These are phyloP conservation scores for Rhodotorula sp. DNA, from an alignment of 1,284 basidiomycete genomes.

Conservation along the genomic window DNA sequence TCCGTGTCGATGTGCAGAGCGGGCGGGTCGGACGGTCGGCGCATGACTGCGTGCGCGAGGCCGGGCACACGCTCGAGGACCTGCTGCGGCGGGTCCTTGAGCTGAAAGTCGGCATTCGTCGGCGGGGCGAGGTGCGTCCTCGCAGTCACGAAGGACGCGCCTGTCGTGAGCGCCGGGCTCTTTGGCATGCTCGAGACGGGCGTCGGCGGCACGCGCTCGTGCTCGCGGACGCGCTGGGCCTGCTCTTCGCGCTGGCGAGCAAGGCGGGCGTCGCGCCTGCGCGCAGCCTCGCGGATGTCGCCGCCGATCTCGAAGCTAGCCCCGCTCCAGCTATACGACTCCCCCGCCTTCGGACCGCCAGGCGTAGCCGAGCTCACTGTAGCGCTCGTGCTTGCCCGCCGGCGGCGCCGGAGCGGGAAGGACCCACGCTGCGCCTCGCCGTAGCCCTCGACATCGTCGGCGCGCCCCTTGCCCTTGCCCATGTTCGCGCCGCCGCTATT, in stretches of 20 bases:
- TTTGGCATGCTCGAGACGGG: neutral
- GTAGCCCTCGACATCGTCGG: neutral
- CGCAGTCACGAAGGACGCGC: constrained; percentile 14
- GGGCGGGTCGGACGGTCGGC: neutral
- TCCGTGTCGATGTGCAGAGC: neutral
- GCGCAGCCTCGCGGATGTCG: constrained; percentile 28
- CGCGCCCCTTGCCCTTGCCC: constrained; percentile 3
- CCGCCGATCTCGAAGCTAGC: constrained; percentile 36
- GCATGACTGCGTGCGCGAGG: neutral
- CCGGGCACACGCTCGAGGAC: neutral
- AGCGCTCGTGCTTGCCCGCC: constrained; percentile 4
- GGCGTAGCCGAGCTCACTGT: neutral
- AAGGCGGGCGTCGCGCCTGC: constrained; percentile 18
- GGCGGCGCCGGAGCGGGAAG: neutral
- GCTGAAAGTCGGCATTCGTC: neutral
- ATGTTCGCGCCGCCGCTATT: neutral
- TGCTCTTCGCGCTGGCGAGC: constrained; percentile 15
- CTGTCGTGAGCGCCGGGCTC: neutral
- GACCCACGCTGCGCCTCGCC: neutral
- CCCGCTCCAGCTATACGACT: constrained; percentile 18
- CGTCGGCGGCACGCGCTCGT: neutral
- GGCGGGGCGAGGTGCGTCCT: constrained; percentile 1
- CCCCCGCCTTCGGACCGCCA: neutral
- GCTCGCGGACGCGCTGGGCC: neutral
- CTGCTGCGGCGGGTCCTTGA: neutral